Base-by-base conservation (phyloP, 2,329 filamentous ascomycete species). In the Sphaerulina populicola region DNA sequence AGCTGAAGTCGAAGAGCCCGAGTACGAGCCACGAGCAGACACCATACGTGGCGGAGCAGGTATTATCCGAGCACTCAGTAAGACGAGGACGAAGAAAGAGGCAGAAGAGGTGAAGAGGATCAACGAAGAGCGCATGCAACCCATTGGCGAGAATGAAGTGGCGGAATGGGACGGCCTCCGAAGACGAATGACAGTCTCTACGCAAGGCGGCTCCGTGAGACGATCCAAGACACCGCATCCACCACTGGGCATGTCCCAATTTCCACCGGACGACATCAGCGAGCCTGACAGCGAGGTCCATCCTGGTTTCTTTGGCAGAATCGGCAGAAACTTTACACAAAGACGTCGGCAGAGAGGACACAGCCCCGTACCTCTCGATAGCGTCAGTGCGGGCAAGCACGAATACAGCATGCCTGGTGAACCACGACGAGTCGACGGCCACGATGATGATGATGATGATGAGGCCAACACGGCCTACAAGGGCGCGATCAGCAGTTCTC, bases 21-120 rank as follows among this genome's bases (percentile, higher is more conserved):
- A 98, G 69, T 85, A 86, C 11, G 93, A 98, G 63, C 93, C 93
- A 47, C 94, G 95, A 66, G 93, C 93, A 11, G 93, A 98, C 68
- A 89, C 93, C 8, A 94, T 98, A 63, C 87, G 93, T 59, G 93
- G 91, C 54, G 76, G 91, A 12, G 90, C 88, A 6, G 88, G 89
- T 42, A 88, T 98, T 53, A 78, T 98, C 47, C 82, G 93, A 56
- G 81, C 86, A 11, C 76, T 98, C 44, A 96, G 89, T 0, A 76
- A 76, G 9, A 77, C 83, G 0, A 79, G 93, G 54, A 79, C 85
- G 55, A 85, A 84, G 65, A 85, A 85, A 74, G 88, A 97, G 66
- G 75, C 82, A 6, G 81, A 87, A 40, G 93, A 97, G 67, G 79
- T 85, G 15, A 84, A 80, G 60, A 81, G 87, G 30, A 75, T 95